Evolutionary conservation across 106 monocot genomes (phyloP), one percentile per base, ranked within the genome.

Genomic region (Gastrodia elata): DNA sequence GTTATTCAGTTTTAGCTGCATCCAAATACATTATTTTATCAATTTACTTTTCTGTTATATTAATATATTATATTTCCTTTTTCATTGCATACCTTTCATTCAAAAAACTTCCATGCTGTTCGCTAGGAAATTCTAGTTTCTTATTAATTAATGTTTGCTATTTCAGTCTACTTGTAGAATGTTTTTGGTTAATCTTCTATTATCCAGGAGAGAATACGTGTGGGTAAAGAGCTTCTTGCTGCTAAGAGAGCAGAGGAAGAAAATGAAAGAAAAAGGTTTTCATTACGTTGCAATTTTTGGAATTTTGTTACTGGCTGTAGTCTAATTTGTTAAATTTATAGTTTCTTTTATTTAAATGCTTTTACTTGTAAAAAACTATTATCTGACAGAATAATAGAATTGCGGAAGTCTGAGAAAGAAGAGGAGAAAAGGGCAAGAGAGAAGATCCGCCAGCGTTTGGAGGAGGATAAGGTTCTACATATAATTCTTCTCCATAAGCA

Each of bases 401-500:
- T 88, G 78, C 78, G 93, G 33, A 86, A 87, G 73, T 83, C 84
- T 57, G 97, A 93, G 80, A 93, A 98, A 81, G 97, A 98, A 41
- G 97, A 98, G 79, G 93, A 93, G 77, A 93, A 98, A 83, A 81
- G 87, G 83, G 97, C 97, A 48, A 98, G 97, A 73, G 97, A 97
- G 70, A 98, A 82, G 77, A 91, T 98, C 30, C 97, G 90, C 24
- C 92, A 93, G 78, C 71, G 76, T 69, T 44, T 98, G 49, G 93
- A 90, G 68, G 93, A 98, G 80, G 97, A 98, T 83, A 98, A 98
- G 93, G 97, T 93, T 52, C 30, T 26, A 41, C 20, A 61, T 37
- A 25, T 20, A 68, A 25, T 38, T 2, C 20, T 32, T 61, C 20
- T 3, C 48, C 16, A 42, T 20, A 13, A 11, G 48, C 18, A 5